Percentiles rank a stretch among this genome's conserved stretches.
Evolutionary conservation across 345 rosid genomes (phyloP).

Genomic region (Punica granatum): DNA sequence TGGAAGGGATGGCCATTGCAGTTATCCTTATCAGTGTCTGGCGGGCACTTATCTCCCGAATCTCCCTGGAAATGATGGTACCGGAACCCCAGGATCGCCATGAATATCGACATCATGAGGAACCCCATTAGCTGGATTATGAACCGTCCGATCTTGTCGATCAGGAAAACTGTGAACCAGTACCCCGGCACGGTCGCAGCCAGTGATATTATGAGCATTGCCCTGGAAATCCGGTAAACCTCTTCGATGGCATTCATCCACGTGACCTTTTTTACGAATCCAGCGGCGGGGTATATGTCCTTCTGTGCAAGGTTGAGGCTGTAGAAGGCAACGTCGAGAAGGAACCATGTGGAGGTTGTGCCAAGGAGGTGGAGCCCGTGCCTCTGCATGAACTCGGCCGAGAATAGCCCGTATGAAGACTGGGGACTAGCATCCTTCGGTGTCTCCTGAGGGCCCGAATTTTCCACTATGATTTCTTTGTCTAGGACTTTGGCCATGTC

Average conservation of each 20-base stretch:
- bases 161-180: constrained; percentile 62
- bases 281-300: constrained; percentile 51
- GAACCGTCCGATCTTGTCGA: constrained; percentile 58
- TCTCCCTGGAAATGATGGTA: constrained; percentile 29
- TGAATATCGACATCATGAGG: constrained; percentile 52
- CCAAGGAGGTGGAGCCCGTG: constrained; percentile 69
- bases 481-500: constrained; percentile 67
- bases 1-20: constrained; percentile 23
- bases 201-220: constrained; percentile 51
- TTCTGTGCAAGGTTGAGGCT: constrained; percentile 59
- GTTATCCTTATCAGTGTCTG: constrained; percentile 9
- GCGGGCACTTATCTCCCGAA: constrained; percentile 5
- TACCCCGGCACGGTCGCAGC: constrained; percentile 62
- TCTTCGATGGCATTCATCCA: constrained; percentile 63
- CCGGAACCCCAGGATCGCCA: constrained; percentile 43
- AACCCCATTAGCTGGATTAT: constrained; percentile 58
- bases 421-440: constrained; percentile 2
- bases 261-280: constrained; percentile 35
- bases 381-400: constrained; percentile 35
- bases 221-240: constrained; percentile 37
- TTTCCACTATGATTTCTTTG: constrained; percentile 9
- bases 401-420: constrained; percentile 33
- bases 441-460: not conserved
- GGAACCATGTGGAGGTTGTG: constrained; percentile 62
- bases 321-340: constrained; percentile 67